Evolutionary conservation across 2,329 filamentous ascomycete species (phyloP).

Genomic region (Graphilbum fragrans): DNA sequence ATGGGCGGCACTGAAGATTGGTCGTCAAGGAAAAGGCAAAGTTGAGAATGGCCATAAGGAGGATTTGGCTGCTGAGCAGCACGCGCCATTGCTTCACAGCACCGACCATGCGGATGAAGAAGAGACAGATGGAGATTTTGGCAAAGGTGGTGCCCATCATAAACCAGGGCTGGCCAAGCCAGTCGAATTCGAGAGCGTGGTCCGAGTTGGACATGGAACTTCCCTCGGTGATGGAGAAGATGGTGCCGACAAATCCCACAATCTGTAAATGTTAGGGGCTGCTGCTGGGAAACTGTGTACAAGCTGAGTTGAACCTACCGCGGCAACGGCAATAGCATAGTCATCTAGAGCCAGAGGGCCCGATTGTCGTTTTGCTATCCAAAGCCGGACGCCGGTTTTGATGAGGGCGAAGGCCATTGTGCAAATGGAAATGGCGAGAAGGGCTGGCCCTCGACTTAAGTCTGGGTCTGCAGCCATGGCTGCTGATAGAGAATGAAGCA

Average conservation of each 20-base stretch:
- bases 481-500: not conserved
- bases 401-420: slow-evolving; percentile 20
- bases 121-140: slow-evolving; percentile 25
- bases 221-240: slow-evolving; percentile 22
- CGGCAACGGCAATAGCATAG: slow-evolving; percentile 20
- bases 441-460: slow-evolving; percentile 21
- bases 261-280: slow-evolving; percentile 12
- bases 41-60: slow-evolving; percentile 20
- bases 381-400: slow-evolving; percentile 21
- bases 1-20: slow-evolving; percentile 23
- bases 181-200: slow-evolving; percentile 20
- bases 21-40: slow-evolving; percentile 19
- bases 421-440: slow-evolving; percentile 22
- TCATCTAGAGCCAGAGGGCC: slow-evolving; percentile 19
- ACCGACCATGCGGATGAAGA: slow-evolving; percentile 19
- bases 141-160: slow-evolving; percentile 21
- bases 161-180: slow-evolving; percentile 23
- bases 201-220: slow-evolving; percentile 12
- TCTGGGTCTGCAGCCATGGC: slow-evolving; percentile 15
- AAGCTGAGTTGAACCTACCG: slow-evolving; percentile 12
- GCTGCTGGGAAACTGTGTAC: too few species aligned
- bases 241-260: slow-evolving; percentile 20
- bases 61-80: slow-evolving; percentile 17
- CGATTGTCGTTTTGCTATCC: slow-evolving; percentile 15
- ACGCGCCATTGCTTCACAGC: slow-evolving; percentile 18